These are phyloP conservation scores for Marsdenia floribunda DNA, from an alignment of 257 asterid genomes.

Conservation along the genomic window DNA sequence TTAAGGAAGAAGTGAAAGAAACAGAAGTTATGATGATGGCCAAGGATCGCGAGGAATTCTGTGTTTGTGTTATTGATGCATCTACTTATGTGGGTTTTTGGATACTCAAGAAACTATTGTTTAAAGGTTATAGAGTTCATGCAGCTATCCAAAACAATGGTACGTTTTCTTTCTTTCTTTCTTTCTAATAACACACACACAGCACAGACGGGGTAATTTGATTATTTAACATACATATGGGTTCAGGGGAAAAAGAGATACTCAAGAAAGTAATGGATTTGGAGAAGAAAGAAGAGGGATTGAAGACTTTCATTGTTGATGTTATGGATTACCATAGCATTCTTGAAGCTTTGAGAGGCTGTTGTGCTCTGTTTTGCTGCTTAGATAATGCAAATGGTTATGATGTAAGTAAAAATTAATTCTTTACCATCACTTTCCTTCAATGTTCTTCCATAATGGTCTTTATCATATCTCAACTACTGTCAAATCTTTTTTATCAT, in stretches of 20 bases:
- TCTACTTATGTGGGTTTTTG: constrained; percentile 44
- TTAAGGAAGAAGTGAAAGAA: neutral
- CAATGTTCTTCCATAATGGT: neutral
- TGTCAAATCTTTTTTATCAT: neutral
- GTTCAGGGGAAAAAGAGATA: constrained; percentile 31
- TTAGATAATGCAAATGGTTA: constrained; percentile 33
- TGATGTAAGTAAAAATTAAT: constrained; percentile 24
- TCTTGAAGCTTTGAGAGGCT: constrained; percentile 32
- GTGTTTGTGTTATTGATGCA: constrained; percentile 48
- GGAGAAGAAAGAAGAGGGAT: constrained; percentile 26
- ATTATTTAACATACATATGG: neutral
- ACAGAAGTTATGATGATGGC: constrained; percentile 5
- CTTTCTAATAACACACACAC: no score
- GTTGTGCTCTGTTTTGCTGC: constrained; percentile 33
- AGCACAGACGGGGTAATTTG: neutral
- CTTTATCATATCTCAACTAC: no score
- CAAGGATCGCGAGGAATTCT: constrained; percentile 2
- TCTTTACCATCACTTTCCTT: neutral
- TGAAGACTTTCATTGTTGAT: constrained; percentile 26
- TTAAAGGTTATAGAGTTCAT: constrained; percentile 35
- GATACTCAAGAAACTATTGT: constrained; percentile 34
- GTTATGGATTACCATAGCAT: constrained; percentile 39
- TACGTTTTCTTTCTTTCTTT: neutral
- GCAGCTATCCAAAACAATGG: constrained; percentile 39
- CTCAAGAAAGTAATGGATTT: constrained; percentile 27